Percentiles rank a stretch among this genome's conserved stretches.
Conservation (phyloP, 306 rosid species). For the Malus domestica region DNA sequence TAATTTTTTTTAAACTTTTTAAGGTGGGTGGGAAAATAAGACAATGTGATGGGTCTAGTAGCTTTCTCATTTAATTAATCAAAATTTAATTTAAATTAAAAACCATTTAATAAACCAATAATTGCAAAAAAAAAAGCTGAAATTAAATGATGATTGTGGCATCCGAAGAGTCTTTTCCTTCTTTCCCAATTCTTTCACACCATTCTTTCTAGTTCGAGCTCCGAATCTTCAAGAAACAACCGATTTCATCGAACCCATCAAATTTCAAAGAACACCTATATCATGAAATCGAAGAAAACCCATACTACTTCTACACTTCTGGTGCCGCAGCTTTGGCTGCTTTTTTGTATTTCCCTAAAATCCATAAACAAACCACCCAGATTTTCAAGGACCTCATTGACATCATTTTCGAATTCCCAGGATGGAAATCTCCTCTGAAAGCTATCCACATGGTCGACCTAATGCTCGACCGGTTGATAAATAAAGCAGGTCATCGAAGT, state of each 20-base stretch:
- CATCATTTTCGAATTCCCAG: background rate
- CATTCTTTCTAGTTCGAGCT: no score
- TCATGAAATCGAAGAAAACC: constrained; percentile 9
- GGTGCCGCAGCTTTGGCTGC: constrained; percentile 7
- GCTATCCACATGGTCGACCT: background rate
- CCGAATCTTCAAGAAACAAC: constrained; percentile 23
- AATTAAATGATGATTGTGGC: no score
- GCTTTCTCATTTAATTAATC: constrained; percentile 9
- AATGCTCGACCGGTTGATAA: background rate
- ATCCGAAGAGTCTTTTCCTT: no score
- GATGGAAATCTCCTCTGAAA: background rate
- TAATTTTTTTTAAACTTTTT: no score
- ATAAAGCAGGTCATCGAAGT: no score
- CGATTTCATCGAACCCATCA: constrained; percentile 14
- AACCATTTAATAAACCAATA: no score
- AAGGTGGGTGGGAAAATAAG: no score
- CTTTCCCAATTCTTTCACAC: constrained; percentile 37
- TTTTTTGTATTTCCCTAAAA: constrained; percentile 1
- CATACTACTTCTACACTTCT: constrained; percentile 22
- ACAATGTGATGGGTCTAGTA: no score
- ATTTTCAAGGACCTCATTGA: constrained; percentile 15
- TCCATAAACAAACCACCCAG: background rate
- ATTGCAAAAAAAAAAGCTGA: no score
- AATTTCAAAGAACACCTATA: constrained; percentile 23
- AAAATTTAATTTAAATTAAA: no score